phyloP scores from a whole-genome alignment of 257 asterid species.

The Solanum clarkiae region DNA sequence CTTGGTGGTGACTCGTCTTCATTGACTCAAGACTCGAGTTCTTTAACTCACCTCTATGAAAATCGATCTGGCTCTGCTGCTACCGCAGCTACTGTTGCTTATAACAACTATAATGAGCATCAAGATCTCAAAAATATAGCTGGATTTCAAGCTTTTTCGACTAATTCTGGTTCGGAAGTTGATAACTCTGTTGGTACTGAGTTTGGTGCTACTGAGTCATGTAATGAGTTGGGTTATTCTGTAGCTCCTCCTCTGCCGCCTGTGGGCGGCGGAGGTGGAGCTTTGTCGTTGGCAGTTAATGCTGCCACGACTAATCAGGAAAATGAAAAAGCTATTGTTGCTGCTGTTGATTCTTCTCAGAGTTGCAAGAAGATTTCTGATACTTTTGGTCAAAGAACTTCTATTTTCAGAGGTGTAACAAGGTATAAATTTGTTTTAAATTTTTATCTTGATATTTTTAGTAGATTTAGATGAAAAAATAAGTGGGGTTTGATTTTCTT shows the following conservation, averaged over 20 bases:
- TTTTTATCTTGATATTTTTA: background rate
- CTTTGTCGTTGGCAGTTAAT: conserved; percentile 40
- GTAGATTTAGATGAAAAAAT: background rate
- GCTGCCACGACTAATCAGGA: background rate
- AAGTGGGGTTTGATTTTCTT: background rate
- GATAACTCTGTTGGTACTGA: conserved; percentile 10
- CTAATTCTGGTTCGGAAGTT: conserved; percentile 80
- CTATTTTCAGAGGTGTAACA: conserved; percentile 92
- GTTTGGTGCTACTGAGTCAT: conserved; percentile 26
- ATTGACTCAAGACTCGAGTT: conserved; percentile 24
- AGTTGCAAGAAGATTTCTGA: conserved; percentile 58
- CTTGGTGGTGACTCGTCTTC: conserved; percentile 65
- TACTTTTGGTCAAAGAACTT: conserved; percentile 85
- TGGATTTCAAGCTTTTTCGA: conserved; percentile 59
- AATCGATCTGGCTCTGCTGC: conserved; percentile 20
- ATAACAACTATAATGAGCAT: conserved; percentile 20
- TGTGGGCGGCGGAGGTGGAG: background rate
- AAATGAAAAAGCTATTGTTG: conserved; percentile 26
- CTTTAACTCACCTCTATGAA: conserved; percentile 28
- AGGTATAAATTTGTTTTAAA: conserved; percentile 22
- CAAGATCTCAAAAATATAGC: conserved; percentile 46
- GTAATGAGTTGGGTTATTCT: conserved; percentile 47
- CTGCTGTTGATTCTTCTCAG: conserved; percentile 39
- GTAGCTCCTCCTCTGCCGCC: background rate
- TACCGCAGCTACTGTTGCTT: background rate